Conservation (phyloP, 176 grass and related monocot species). For the sorghum (Sorghum bicolor) region DNA sequence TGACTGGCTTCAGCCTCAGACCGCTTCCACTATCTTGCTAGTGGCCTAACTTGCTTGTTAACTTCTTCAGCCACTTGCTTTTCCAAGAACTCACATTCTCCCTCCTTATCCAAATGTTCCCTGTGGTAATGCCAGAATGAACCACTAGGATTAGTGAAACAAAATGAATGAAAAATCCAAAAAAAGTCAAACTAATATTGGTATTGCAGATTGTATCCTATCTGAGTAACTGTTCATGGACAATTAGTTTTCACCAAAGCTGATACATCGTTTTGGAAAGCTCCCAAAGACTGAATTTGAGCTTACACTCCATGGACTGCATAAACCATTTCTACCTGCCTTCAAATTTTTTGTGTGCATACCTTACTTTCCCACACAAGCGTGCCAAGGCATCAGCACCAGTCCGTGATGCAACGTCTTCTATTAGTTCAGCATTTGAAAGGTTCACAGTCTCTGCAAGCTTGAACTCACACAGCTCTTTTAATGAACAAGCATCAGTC, state of each 20-base stretch:
- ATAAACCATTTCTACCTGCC: not conserved
- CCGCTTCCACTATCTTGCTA: conserved; percentile 11
- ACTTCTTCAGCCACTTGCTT: conserved; percentile 38
- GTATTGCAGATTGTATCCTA: not conserved
- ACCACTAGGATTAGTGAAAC: not conserved
- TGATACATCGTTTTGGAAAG: not conserved
- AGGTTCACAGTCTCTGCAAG: conserved; percentile 71
- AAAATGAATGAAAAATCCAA: not conserved
- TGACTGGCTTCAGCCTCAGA: conserved; percentile 15
- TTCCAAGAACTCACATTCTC: conserved; percentile 46
- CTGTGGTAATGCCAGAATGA: conserved; percentile 22
- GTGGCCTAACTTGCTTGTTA: conserved; percentile 7
- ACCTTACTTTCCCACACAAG: conserved; percentile 81
- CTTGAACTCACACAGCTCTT: conserved; percentile 90
- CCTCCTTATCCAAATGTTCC: conserved; percentile 70
- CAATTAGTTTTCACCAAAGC: not conserved
- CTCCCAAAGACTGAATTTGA: not conserved
- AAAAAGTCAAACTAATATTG: not conserved
- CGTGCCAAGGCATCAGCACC: conserved; percentile 84
- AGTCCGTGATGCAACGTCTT: conserved; percentile 73
- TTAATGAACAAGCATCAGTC: conserved; percentile 86
- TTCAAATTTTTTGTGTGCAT: not conserved
- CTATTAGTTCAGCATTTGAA: conserved; percentile 65
- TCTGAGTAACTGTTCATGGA: not conserved
- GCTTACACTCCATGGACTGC: not conserved